Evolutionary conservation across 108 stramenopile genomes (phyloP), one percentile per base, ranked within the genome.

Genomic region (Tribonema minus): DNA sequence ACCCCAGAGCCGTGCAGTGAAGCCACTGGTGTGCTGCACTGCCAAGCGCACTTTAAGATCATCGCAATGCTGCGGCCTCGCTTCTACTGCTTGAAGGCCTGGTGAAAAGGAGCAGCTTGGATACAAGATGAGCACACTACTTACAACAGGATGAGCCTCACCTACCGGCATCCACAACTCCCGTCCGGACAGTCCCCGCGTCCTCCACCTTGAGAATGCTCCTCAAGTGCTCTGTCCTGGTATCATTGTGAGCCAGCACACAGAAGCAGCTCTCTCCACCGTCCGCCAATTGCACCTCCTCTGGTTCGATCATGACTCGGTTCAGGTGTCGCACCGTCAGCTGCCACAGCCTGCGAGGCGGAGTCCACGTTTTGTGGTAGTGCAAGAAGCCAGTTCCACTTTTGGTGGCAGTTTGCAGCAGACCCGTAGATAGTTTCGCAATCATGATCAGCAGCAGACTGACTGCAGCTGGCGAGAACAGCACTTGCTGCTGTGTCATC

Each of bases 151-250:
- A 15, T 64, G 63, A 26, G 27, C 41, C 76, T 77, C 68, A 79
- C 77, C 46, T 41, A 3, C 77, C 77, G 15, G 68, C 68, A 28
- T 79, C 71, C 39, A 79, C 77, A 9, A 79, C 68, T 7, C 77
- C 77, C 26, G 60, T 26, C 54, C 77, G 67, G 15, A 79, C 37
- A 33, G 68, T 35, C 0, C 62, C 77, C 61, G 60, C 68, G 59
- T 60, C 35, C 37, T 70, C 58, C 28, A 29, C 68, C 40, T 79
- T 79, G 34, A 79, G 40, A 12, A 79, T 59, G 28, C 39, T 67
- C 23, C 77, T 39, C 26, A 79, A 23, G 40, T 79, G 77, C 36
- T 29, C 58, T 5, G 67, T 68, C 12, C 77, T 39, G 33, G 39
- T 60, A 59, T 79, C 77, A 20, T 20, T 54, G 46, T 20, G 9